Percentiles rank a stretch among this genome's conserved stretches.
Conservation (phyloP, 768 basidiomycete species). For the Boletus fagicola region DNA sequence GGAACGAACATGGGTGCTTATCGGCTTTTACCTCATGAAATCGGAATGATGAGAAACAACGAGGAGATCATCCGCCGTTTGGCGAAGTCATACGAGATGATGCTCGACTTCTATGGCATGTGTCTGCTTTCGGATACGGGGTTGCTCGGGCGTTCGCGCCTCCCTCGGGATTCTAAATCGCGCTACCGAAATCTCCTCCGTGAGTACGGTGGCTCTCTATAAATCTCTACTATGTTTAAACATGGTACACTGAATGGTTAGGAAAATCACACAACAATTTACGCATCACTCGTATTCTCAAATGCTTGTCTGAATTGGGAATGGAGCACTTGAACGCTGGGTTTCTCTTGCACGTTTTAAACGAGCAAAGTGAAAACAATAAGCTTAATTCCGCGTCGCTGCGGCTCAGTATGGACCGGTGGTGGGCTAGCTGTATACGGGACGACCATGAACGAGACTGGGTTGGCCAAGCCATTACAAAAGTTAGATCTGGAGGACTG, state of each 20-base stretch:
- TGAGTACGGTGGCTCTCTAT: slow-evolving; percentile 43
- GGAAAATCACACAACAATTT: slow-evolving; percentile 74
- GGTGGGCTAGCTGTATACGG: slow-evolving; percentile 76
- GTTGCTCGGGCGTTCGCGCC: slow-evolving; percentile 50
- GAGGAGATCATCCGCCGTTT: slow-evolving; percentile 48
- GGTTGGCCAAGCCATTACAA: slow-evolving; percentile 49
- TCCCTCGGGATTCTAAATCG: slow-evolving; percentile 47
- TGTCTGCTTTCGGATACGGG: slow-evolving; percentile 57
- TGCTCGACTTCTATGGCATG: slow-evolving; percentile 85
- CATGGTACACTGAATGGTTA: slow-evolving; percentile 25
- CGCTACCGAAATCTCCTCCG: slow-evolving; percentile 65
- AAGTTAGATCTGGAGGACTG: slow-evolving; percentile 45
- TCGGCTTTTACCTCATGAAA: slow-evolving; percentile 66
- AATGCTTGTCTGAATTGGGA: slow-evolving; percentile 70
- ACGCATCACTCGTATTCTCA: slow-evolving; percentile 73
- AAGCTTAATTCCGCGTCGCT: slow-evolving; percentile 50
- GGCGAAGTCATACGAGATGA: slow-evolving; percentile 60
- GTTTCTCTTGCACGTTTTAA: slow-evolving; percentile 66
- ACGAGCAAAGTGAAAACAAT: slow-evolving; percentile 61
- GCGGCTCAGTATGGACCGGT: slow-evolving; percentile 66
- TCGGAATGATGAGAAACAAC: slow-evolving; percentile 52
- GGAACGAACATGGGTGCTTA: slow-evolving; percentile 71
- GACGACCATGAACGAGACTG: slow-evolving; percentile 56
- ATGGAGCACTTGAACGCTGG: slow-evolving; percentile 62
- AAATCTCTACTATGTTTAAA: background rate